Percentiles rank a stretch among this genome's conserved stretches.
Conservation (phyloP, 768 basidiomycete genomes). For the Pluteus cervinus region DNA sequence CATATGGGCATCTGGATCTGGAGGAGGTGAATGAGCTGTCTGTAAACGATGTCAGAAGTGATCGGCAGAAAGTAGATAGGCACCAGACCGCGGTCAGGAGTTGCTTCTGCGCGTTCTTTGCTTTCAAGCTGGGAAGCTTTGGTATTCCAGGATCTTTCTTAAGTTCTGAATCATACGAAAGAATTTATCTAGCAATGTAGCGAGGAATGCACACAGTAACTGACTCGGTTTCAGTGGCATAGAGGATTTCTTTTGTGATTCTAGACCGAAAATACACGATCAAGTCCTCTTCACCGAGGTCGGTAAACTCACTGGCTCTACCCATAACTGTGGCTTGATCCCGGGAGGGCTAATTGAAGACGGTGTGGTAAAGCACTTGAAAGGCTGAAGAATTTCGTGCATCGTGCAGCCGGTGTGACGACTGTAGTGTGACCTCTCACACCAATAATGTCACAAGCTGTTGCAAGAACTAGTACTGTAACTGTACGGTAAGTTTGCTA, state of each 20-base stretch:
- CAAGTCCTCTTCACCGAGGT: neutral
- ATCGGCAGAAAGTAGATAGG: neutral
- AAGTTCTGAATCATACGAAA: constrained; percentile 41
- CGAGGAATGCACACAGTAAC: constrained; percentile 9
- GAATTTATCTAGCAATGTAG: neutral
- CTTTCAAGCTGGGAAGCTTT: constrained; percentile 69
- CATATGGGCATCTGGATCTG: constrained; percentile 61
- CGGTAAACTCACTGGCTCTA: constrained; percentile 29
- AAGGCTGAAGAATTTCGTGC: too few relatives aligned
- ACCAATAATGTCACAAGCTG: too few relatives aligned
- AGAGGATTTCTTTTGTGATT: constrained; percentile 31
- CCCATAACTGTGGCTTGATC: constrained; percentile 32
- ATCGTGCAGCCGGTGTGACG: too few relatives aligned
- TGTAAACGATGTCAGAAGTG: neutral
- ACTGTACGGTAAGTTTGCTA: too few relatives aligned
- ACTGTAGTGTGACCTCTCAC: too few relatives aligned
- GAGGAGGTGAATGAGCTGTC: constrained; percentile 15
- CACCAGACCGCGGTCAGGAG: constrained; percentile 28
- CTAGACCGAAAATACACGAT: constrained; percentile 13
- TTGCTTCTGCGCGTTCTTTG: constrained; percentile 40
- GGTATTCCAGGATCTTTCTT: constrained; percentile 91
- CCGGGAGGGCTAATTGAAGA: too few relatives aligned
- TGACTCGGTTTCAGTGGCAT: constrained; percentile 37
- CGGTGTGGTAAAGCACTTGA: too few relatives aligned
- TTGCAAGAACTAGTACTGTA: too few relatives aligned